Base-by-base conservation (phyloP, 2,329 filamentous ascomycete genomes). In the Rutstroemia sp. region DNA sequence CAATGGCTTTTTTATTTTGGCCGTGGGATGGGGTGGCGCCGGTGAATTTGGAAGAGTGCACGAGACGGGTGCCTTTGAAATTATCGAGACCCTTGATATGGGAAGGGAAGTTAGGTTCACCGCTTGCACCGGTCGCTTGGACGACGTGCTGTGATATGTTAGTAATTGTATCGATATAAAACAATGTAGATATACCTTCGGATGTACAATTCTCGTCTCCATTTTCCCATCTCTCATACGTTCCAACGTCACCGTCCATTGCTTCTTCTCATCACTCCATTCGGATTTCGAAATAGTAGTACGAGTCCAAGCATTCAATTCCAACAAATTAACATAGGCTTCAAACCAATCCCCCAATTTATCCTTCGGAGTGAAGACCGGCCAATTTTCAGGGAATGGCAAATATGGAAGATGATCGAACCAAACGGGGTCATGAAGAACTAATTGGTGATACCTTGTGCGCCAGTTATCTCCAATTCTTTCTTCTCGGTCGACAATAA, bases 261-360 rank as follows among this genome's bases (percentile, higher is more conserved):
- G 62, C 30, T 75, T 72, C 1, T 70, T 70, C 0, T 62, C 63
- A 0, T 81, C 78, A 41, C 81, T 75, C 74, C 71, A 71, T 0
- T 62, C 62, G 0, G 78, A 72, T 0, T 72, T 69, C 0, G 65
- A 68, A 0, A 87, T 63, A 1, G 71, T 75, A 0, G 82, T 81
- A 16, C 70, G 71, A 2, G 75, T 79, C 85, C 85, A 88, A 27
- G 86, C 77, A 62, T 87, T 86, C 45, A 89, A 75, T 61, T 88
- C 86, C 16, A 88, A 72, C 0, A 81, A 69, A 8, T 73, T 77
- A 1, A 78, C 85, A 61, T 88, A 88, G 0, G 78, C 72, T 62
- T 87, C 84, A 58, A 88, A 82, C 71, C 82, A 89, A 49, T 87
- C 81, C 1, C 76, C 86, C 0, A 88, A 72, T 66, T 88, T 88